Evolutionary conservation across 2,329 filamentous ascomycete species (phyloP), one percentile per base, ranked within the genome.

Genomic region (Fusarium duplospermum): DNA sequence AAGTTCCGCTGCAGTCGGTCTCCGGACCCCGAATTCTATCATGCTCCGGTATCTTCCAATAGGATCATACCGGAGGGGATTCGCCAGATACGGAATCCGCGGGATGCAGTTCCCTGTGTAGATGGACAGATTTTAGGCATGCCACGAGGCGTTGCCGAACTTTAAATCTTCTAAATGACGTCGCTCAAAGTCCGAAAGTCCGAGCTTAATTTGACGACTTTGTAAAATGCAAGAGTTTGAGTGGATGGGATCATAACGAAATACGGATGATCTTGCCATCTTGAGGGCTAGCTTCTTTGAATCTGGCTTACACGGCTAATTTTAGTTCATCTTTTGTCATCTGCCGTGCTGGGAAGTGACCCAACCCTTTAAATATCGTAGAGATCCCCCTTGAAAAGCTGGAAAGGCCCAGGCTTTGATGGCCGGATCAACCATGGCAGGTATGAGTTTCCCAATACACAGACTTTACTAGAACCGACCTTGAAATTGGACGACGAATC

Each of bases 101-200:
- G 10, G 24, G 16, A n/a, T 52, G 6, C 18, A 4, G 16, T 27
- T n/a, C 5, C 27, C 45, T 11, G 6, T 9, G 27, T 3, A 50
- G 45, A 24, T 50, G 16, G 45, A 24, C 24, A n/a, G 16, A 47
- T 47, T 27, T 47, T 47, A 50, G 45, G 45, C 45, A 50, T 50
- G 45, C 45, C 45, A 50, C 24, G 16, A 50, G 45, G 45, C 16
- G 16, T 18, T 6, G 14, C 22, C 14, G 9, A 50, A n/a, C 45
- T 24, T 50, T n/a, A 2, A 2, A 29, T 50, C 6, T 11, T 2
- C 16, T 50, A 9, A 29, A 50, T 50, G 45, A 29, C 16, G 45
- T 50, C 11, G 4, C 45, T n/a, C 24, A 50, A 50, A 13, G 45
- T 50, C 24, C 45, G 45, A 50, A 50, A 50, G 45, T 11, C 45